phyloP scores from a whole-genome alignment of 2,329 filamentous ascomycete species.

The Furcasterigmium furcatum region DNA sequence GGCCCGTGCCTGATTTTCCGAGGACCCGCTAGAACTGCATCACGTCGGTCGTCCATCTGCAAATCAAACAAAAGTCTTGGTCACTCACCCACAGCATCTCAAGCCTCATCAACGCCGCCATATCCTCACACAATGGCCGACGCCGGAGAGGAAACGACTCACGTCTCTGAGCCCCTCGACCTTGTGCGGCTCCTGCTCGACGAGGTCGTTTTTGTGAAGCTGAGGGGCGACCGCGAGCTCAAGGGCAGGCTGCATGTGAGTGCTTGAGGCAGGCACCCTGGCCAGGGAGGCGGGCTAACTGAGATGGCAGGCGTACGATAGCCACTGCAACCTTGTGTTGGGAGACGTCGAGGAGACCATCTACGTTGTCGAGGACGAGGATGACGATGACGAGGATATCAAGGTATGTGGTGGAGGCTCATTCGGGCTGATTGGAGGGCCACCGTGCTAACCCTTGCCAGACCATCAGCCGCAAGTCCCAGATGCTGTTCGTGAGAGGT shows the following conservation, averaged over 20 bases:
- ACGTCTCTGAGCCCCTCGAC: constrained; percentile 89
- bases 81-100: neutral
- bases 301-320: constrained; percentile 80
- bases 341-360: constrained; percentile 98
- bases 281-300: neutral
- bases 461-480: constrained; percentile 94
- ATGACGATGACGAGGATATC: constrained; percentile 72
- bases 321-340: constrained; percentile 94
- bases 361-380: constrained; percentile 86
- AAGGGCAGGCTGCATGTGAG: constrained; percentile 92
- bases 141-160: constrained; percentile 66
- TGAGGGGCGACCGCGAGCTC: constrained; percentile 91
- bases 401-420: constrained; percentile 50
- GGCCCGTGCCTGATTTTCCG: neutral
- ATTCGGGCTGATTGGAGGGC: neutral
- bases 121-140: constrained; percentile 67
- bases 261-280: neutral
- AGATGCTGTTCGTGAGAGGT: constrained; percentile 99
- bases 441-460: constrained; percentile 27
- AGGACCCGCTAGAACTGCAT: too few species aligned
- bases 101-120: neutral
- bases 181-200: constrained; percentile 92
- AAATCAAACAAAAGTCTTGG: neutral
- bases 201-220: constrained; percentile 95
- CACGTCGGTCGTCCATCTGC: neutral